Conservation (phyloP, 2,329 filamentous ascomycete species). For the Cercospora canescens region DNA sequence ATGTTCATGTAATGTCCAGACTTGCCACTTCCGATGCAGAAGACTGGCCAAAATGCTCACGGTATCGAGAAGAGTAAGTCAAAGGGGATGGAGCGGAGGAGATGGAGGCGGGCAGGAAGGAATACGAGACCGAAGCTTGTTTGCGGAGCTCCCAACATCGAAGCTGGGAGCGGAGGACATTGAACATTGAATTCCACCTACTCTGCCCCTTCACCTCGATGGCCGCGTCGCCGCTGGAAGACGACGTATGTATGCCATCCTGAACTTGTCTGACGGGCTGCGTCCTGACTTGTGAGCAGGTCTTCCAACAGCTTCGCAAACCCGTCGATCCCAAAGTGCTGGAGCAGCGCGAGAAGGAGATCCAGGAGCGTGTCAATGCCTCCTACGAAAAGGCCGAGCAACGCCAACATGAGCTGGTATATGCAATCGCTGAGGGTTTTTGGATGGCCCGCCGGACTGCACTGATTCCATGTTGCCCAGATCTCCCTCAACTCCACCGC, state of each 20-base stretch:
- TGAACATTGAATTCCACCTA: neutral
- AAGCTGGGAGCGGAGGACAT: neutral
- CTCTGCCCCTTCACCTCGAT: neutral
- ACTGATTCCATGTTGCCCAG: constrained; percentile 43
- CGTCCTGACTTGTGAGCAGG: constrained; percentile 39
- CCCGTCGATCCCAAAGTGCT: constrained; percentile 59
- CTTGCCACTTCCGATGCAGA: too few species aligned
- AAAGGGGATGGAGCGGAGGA: neutral
- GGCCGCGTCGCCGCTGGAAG: constrained; percentile 12
- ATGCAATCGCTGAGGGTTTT: too few species aligned
- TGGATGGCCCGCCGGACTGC: too few species aligned
- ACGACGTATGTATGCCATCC: neutral
- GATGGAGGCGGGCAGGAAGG: neutral
- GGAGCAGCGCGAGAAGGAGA: constrained; percentile 60
- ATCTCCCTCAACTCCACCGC: constrained; percentile 80
- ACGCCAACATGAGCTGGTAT: constrained; percentile 66
- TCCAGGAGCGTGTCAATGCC: constrained; percentile 58
- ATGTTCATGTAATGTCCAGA: too few species aligned
- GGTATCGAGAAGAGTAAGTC: too few species aligned
- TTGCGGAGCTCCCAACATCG: neutral
- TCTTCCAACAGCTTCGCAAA: constrained; percentile 61
- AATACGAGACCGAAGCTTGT: neutral
- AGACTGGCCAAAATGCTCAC: too few species aligned
- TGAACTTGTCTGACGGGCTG: neutral
- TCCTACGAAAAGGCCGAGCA: constrained; percentile 64